Percentiles rank a stretch among this genome's conserved stretches.
Evolutionary conservation across 2,329 filamentous ascomycete species (phyloP).

Genomic region (Fusarium papillatum): DNA sequence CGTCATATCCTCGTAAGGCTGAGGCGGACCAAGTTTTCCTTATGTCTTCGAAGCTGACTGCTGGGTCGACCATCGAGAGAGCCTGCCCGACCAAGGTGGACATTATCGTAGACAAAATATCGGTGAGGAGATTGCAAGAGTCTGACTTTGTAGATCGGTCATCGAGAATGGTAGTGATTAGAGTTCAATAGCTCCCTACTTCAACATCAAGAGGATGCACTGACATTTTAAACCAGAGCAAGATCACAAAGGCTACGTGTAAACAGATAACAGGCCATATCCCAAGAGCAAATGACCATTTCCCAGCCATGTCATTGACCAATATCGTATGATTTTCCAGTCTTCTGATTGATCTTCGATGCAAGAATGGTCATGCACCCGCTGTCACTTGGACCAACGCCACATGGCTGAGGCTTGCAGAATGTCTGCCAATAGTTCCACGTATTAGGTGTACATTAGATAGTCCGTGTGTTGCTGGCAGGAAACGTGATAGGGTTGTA

Average conservation of each 20-base stretch:
- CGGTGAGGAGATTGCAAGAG: neutral
- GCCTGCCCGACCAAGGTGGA: neutral
- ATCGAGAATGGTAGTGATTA: neutral
- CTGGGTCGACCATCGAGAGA: too few relatives aligned
- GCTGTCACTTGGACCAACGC: neutral
- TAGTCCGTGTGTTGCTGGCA: neutral
- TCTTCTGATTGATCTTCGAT: slow-evolving; percentile 6
- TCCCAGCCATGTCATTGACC: neutral
- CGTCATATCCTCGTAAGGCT: neutral
- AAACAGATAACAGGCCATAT: neutral
- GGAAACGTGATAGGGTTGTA: neutral
- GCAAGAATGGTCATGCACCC: slow-evolving; percentile 6
- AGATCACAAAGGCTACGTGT: neutral
- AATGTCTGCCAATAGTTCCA: neutral
- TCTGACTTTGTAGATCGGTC: neutral
- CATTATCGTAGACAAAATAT: neutral
- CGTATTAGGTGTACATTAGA: neutral
- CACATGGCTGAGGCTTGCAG: neutral
- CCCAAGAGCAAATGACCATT: neutral
- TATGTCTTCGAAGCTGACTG: neutral
- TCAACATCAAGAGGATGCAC: neutral
- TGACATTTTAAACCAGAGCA: neutral
- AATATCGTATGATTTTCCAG: neutral
- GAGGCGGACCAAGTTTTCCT: neutral
- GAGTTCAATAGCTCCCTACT: neutral